Conservation (phyloP, 768 basidiomycete genomes). For the Tremella yokohamensis region DNA sequence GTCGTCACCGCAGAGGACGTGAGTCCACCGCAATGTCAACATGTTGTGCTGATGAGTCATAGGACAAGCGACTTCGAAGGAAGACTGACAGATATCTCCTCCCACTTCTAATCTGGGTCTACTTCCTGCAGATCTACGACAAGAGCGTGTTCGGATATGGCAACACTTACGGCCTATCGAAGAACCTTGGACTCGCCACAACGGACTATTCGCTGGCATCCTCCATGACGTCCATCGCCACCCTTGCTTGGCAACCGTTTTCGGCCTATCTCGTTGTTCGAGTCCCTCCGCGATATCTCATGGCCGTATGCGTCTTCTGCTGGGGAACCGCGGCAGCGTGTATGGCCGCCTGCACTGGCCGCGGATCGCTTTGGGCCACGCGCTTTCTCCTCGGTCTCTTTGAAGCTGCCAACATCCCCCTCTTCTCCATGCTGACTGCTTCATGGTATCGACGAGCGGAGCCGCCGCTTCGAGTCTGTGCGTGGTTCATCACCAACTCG, state of each 20-base stretch:
- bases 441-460: slow-evolving; percentile 29
- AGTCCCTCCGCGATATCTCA: slow-evolving; percentile 33
- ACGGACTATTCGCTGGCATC: slow-evolving; percentile 19
- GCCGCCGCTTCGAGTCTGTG: slow-evolving; percentile 21
- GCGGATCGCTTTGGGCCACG: slow-evolving; percentile 24
- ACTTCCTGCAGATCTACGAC: slow-evolving; percentile 50
- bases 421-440: slow-evolving; percentile 24
- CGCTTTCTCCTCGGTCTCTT: slow-evolving; percentile 46
- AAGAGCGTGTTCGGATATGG: slow-evolving; percentile 19
- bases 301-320: slow-evolving; percentile 26
- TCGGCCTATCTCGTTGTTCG: slow-evolving; percentile 41
- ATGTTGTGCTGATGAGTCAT: not conserved
- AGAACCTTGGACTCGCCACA: slow-evolving; percentile 8
- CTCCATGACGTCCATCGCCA: slow-evolving; percentile 20
- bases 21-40: not conserved
- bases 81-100: slow-evolving; percentile 43
- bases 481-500: slow-evolving; percentile 37
- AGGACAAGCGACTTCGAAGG: slow-evolving; percentile 25
- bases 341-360: slow-evolving; percentile 12
- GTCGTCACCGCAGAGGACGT: slow-evolving; percentile 12
- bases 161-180: slow-evolving; percentile 15
- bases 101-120: slow-evolving; percentile 42
- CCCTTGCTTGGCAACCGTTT: slow-evolving; percentile 36
- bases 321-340: slow-evolving; percentile 26
- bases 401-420: slow-evolving; percentile 36